Conservation (phyloP, 2,329 filamentous ascomycete species). For the Elsinoe australis region DNA sequence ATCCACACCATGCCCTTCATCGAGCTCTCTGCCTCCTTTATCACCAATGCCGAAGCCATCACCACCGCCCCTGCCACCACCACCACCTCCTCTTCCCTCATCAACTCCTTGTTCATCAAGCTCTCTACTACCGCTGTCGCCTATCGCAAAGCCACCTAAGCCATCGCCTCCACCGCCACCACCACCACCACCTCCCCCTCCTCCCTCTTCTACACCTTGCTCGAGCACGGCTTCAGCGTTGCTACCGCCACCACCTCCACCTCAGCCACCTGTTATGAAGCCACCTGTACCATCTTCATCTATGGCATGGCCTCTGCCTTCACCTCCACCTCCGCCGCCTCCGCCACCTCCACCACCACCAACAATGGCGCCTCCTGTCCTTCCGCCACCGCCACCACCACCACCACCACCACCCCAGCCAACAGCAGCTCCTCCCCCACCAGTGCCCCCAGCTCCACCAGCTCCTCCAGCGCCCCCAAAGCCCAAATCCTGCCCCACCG, state of each 20-base stretch:
- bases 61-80: neutral
- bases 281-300: no score
- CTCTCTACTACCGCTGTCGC: neutral
- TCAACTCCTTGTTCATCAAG: no score
- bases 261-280: no score
- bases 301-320: neutral
- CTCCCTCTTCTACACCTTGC: no score
- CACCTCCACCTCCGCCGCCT: constrained; percentile 2
- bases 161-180: neutral
- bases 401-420: neutral
- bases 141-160: neutral
- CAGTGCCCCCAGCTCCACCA: neutral
- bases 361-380: neutral
- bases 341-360: neutral
- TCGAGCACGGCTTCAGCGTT: no score
- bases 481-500: constrained; percentile 5
- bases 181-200: neutral
- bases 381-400: neutral
- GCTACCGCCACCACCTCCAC: no score
- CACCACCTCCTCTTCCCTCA: neutral
- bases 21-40: neutral
- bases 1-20: neutral
- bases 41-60: neutral
- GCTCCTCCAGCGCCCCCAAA: neutral
- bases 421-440: neutral